Evolutionary conservation across 495 filamentous ascomycete genomes (phyloP), one percentile per base, ranked within the genome.

Genomic region (Aspergillus steynii): DNA sequence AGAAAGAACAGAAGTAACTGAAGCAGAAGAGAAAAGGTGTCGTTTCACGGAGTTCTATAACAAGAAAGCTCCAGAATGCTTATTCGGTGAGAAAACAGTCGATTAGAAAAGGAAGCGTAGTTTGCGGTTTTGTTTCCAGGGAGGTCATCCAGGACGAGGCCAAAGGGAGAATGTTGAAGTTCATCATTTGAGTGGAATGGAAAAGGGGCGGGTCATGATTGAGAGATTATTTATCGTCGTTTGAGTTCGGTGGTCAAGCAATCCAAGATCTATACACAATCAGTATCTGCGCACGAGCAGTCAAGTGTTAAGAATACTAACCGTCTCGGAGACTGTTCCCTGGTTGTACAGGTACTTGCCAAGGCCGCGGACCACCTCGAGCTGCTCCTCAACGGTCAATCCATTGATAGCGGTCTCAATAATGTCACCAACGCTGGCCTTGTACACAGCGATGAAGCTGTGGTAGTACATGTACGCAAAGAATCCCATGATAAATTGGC

Each of bases 401-500:
- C 92, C 93, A 26, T 86, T 93, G 66, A 98, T 94, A 32, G 88
- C 92, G 37, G 84, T 82, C 80, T 98, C 93, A 63, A 99, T 88
- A 32, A 98, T 88, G 53, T 86, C 86, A 4, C 92, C 94, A 12
- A 96, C 88, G 58, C 81, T 90, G 8, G 89, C 86, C 66, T 88
- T 89, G 77, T 93, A 86, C 20, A 91, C 81, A 8, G 93, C 93
- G 70, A 99, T 95, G 73, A 99, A 99, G 68, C 91, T 93, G 74
- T 96, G 92, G 77, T 95, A 98, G 76, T 99, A 99, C 82, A 99
- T 90, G 76, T 90, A 98, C 12, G 96, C 86, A 67, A 99, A 98
- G 80, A 97, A 92, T 9, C 96, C 96, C 96, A 99, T 99, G 78
- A 97, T 98, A 79, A 97, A 97, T 71, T 99, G 96, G 77, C 96